Conservation (phyloP, 2,329 filamentous ascomycete species). For the Pleomassaria siparia region DNA sequence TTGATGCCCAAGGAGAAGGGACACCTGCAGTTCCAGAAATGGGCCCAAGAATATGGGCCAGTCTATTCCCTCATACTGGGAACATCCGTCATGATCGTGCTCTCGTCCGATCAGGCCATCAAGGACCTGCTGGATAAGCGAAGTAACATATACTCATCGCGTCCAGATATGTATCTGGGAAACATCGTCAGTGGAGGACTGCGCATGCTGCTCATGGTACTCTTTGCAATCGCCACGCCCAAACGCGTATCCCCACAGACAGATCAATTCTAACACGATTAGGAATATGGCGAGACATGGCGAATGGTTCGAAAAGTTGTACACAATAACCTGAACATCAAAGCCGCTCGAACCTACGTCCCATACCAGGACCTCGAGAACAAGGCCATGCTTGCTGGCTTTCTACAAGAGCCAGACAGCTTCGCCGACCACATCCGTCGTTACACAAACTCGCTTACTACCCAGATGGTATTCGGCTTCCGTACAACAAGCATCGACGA, state of each 20-base stretch:
- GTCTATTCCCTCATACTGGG: conserved; percentile 57
- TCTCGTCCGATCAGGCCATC: conserved; percentile 49
- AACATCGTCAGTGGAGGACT: conserved; percentile 21
- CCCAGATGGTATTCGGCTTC: conserved; percentile 54
- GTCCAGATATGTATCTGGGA: conserved; percentile 47
- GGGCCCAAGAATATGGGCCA: conserved; percentile 55
- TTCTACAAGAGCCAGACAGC: conserved; percentile 48
- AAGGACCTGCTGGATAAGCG: conserved; percentile 57
- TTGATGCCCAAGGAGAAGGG: conserved; percentile 47
- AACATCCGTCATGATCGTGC: conserved; percentile 50
- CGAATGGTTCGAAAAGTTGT: conserved; percentile 15
- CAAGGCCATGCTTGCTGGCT: conserved; percentile 54
- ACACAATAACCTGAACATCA: conserved; percentile 20
- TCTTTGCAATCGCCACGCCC: background rate
- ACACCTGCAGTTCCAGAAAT: conserved; percentile 54
- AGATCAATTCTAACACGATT: background rate
- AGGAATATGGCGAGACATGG: conserved; percentile 21
- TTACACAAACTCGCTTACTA: conserved; percentile 53
- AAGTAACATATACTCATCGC: conserved; percentile 1
- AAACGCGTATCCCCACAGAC: background rate
- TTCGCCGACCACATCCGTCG: conserved; percentile 51
- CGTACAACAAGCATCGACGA: conserved; percentile 13
- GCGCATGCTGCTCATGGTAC: conserved; percentile 20
- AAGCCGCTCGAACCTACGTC: conserved; percentile 15
- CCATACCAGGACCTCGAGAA: conserved; percentile 60